A percentile compares a stretch with the other conserved stretches of the same genome.
Conservation (phyloP, 495 filamentous ascomycete genomes). For the Hamigera avellanea region DNA sequence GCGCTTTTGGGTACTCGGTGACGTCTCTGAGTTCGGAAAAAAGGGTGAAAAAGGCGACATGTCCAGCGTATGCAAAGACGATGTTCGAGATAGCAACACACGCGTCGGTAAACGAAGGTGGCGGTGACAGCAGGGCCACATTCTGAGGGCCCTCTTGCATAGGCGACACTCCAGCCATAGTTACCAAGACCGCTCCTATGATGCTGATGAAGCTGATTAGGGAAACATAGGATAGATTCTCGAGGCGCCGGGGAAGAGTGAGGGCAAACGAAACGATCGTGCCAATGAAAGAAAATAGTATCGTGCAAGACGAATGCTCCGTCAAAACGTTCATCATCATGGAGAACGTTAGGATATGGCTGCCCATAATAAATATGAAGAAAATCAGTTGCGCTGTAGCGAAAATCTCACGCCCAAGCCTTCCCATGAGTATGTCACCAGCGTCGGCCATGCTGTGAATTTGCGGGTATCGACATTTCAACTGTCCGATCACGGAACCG, state of each 20-base stretch:
- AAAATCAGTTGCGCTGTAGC: conserved; percentile 48
- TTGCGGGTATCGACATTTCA: conserved; percentile 51
- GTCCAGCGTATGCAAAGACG: conserved; percentile 35
- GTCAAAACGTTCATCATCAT: conserved; percentile 59
- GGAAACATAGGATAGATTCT: conserved; percentile 42
- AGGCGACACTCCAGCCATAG: conserved; percentile 49
- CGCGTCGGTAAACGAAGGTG: conserved; percentile 33
- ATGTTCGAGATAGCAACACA: conserved; percentile 18
- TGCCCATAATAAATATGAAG: conserved; percentile 60
- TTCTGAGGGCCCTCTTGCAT: conserved; percentile 16
- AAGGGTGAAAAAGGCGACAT: conserved; percentile 59
- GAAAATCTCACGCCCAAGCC: conserved; percentile 44
- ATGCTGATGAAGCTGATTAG: conserved; percentile 53
- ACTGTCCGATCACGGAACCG: conserved; percentile 55
- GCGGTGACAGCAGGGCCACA: conserved; percentile 25
- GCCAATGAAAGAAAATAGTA: conserved; percentile 50
- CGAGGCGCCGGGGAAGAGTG: conserved; percentile 49
- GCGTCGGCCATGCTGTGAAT: conserved; percentile 59
- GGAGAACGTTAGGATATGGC: conserved; percentile 58
- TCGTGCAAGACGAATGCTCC: conserved; percentile 47
- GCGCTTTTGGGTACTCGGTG: conserved; percentile 48
- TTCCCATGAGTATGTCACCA: conserved; percentile 46
- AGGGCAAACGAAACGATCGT: conserved; percentile 45
- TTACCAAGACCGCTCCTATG: conserved; percentile 48
- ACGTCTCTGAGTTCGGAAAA: conserved; percentile 58